Base-by-base conservation (phyloP, 768 basidiomycete species). In the Phlegmacium glaucopus region DNA sequence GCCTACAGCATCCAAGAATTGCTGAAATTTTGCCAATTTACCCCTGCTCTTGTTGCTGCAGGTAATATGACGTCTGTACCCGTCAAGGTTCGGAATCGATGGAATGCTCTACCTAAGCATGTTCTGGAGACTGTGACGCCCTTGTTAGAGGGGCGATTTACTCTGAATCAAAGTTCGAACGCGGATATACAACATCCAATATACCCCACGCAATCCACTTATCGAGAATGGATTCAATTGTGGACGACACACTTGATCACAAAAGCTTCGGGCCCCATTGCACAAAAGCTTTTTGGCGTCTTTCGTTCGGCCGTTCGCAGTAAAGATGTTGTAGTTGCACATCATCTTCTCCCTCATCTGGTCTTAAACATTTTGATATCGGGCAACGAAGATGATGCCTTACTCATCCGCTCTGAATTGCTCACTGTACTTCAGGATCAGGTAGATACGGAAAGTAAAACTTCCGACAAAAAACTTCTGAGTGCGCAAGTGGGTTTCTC, bases 281-380 rank as follows among this genome's bases (percentile, higher is more conserved):
- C 91, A 11, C 72, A 74, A 52, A 67, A 61, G 15, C 82, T 98
- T 28, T 99, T 98, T 60, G 69, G 77, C 8, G 82, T 85, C 7
- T 90, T 96, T 59, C 78, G 82, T 17, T 79, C 84, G 9, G 83
- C 88, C 0, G 77, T 97, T 17, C 78, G 83, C 27, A 87, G 85
- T 59, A 90, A 90, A 54, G 96, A 99, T 64, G 94, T 94, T 9
- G 82, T 83, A n/a, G 87, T 98, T n/a, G 91, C 94, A 1, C 89
- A 85, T 57, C 83, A 90, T 59, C 69, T 99, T 25, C 77, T 99
- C 15, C 95, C 96, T 6, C 94, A 98, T 61, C 76, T 99, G 13
- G 85, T 96, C 4, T 69, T 98, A 39, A 88, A 92, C 54, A 78
- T 92, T 10, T 72, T 98, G 12, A 75, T 93, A 45, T 86, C 87